These are phyloP conservation scores for Datura wrightii DNA, from an alignment of 257 asterid species.

Conservation along the genomic window DNA sequence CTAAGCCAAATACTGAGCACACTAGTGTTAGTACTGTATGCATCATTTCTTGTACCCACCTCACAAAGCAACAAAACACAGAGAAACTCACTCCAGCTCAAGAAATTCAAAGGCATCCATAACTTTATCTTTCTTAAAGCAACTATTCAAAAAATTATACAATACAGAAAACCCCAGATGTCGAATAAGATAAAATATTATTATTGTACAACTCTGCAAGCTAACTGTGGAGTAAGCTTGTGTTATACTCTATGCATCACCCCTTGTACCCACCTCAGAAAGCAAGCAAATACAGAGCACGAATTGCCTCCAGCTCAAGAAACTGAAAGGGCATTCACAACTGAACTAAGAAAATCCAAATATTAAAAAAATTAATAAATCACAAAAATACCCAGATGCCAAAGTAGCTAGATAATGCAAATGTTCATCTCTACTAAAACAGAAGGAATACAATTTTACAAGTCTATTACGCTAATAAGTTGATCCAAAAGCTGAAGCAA, in stretches of 20 bases:
- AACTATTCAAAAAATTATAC: background rate
- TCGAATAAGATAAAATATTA: background rate
- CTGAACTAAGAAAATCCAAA: slow-evolving; percentile 20
- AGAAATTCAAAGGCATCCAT: slow-evolving; percentile 1
- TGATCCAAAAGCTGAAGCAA: slow-evolving; percentile 31
- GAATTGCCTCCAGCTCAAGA: slow-evolving; percentile 12
- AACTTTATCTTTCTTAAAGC: background rate
- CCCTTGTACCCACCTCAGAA: slow-evolving; percentile 18
- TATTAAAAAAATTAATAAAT: background rate
- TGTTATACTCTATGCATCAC: slow-evolving; percentile 22
- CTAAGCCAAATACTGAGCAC: background rate
- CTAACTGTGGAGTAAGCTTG: background rate
- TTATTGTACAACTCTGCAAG: background rate
- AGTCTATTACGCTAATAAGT: background rate
- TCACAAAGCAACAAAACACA: slow-evolving; percentile 26
- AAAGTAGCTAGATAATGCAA: slow-evolving; percentile 8
- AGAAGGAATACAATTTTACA: background rate
- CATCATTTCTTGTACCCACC: slow-evolving; percentile 20
- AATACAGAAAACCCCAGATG: background rate
- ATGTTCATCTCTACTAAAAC: background rate
- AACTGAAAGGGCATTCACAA: slow-evolving; percentile 26
- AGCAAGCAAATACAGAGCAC: slow-evolving; percentile 25
- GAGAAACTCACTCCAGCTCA: background rate
- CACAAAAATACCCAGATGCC: background rate
- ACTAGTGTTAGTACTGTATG: slow-evolving; percentile 23